phyloP scores from a whole-genome alignment of 306 rosid species.

The Lagenaria siceraria region DNA sequence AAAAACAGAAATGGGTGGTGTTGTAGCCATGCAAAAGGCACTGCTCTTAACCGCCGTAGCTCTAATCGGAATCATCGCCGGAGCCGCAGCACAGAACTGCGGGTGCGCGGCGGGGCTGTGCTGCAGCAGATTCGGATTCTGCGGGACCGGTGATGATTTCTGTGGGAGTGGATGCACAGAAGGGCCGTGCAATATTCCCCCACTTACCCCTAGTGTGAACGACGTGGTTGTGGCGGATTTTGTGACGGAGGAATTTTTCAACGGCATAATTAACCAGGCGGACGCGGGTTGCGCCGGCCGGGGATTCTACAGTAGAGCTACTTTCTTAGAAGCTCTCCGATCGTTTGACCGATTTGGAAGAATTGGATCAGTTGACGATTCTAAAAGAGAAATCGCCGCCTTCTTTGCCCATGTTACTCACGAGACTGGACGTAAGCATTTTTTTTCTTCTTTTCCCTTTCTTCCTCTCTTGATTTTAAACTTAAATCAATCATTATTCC shows the following conservation, averaged over 20 bases:
- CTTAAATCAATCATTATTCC: too few relatives aligned
- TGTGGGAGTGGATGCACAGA: conserved; percentile 55
- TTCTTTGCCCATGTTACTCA: conserved; percentile 77
- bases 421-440: conserved; percentile 49
- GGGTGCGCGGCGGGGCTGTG: conserved; percentile 45
- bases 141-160: conserved; percentile 31
- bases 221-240: conserved; percentile 36
- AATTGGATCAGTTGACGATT: conserved; percentile 28
- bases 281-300: conserved; percentile 42
- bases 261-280: conserved; percentile 33
- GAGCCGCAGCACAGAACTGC: conserved; percentile 31
- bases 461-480: too few relatives aligned
- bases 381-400: conserved; percentile 75
- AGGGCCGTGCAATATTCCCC: conserved; percentile 37
- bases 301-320: conserved; percentile 37
- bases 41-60: background rate
- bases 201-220: conserved; percentile 5
- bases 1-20: background rate
- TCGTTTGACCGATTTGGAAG: conserved; percentile 38
- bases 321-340: conserved; percentile 38
- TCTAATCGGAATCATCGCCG: conserved; percentile 2
- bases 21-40: background rate
- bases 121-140: conserved; percentile 54
- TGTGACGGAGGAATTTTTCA: conserved; percentile 40
- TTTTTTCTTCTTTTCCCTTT: too few relatives aligned